phyloP scores from a whole-genome alignment of 2,329 filamentous ascomycete genomes.

The Verticillium dahliae region DNA sequence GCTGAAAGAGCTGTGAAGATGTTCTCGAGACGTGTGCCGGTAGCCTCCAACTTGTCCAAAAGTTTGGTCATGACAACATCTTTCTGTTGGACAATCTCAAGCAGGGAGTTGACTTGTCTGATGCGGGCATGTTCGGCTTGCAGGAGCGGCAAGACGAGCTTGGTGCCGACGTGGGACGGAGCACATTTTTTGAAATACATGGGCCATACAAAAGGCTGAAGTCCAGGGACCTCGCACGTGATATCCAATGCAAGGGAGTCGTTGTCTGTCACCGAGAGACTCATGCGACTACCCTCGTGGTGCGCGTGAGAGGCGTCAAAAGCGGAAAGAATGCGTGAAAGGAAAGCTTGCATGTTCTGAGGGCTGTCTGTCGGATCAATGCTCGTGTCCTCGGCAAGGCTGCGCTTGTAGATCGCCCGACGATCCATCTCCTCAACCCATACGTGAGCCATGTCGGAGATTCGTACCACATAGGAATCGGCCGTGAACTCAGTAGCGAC shows the following conservation, averaged over 20 bases:
- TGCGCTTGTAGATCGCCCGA: slow-evolving; percentile 56
- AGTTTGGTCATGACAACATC: slow-evolving; percentile 44
- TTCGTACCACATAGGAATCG: slow-evolving; percentile 54
- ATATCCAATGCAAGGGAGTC: slow-evolving; percentile 45
- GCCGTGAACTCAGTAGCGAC: slow-evolving; percentile 50
- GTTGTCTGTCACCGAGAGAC: slow-evolving; percentile 28
- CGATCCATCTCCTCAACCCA: slow-evolving; percentile 63
- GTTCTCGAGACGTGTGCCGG: slow-evolving; percentile 44
- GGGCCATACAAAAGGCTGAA: slow-evolving; percentile 60
- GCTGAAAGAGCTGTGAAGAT: slow-evolving; percentile 42
- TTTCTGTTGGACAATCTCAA: slow-evolving; percentile 38
- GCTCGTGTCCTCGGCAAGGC: slow-evolving; percentile 55
- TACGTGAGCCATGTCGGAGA: slow-evolving; percentile 68
- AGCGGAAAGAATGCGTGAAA: slow-evolving; percentile 53
- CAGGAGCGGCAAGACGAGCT: slow-evolving; percentile 46
- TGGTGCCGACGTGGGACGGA: slow-evolving; percentile 33
- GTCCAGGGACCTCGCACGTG: slow-evolving; percentile 56
- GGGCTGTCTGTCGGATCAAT: slow-evolving; percentile 68
- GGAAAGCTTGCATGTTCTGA: slow-evolving; percentile 60
- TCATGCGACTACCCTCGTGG: slow-evolving; percentile 37
- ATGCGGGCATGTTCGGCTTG: slow-evolving; percentile 34
- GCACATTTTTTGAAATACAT: slow-evolving; percentile 46
- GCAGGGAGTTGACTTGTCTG: slow-evolving; percentile 35
- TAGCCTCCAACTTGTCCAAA: slow-evolving; percentile 46
- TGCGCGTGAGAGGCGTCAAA: slow-evolving; percentile 39